A percentile compares a stretch with the other conserved stretches of the same genome.
Evolutionary conservation across 345 rosid genomes (phyloP).

Genomic region (Sisymbrium altissimum): DNA sequence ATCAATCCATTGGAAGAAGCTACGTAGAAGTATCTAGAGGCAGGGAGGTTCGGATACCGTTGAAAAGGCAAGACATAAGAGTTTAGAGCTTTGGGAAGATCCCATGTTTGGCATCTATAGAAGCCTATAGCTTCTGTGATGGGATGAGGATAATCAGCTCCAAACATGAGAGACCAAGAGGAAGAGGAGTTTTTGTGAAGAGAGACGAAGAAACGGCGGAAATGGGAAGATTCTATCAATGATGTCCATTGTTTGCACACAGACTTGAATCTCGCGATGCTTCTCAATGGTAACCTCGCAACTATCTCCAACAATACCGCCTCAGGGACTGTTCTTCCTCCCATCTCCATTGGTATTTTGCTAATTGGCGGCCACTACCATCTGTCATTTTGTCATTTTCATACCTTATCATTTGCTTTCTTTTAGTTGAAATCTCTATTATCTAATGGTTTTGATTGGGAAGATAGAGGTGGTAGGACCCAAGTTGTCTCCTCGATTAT

Average conservation of each 20-base stretch:
- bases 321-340: conserved; percentile 2
- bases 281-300: conserved; percentile 2
- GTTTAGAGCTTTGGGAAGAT: background rate
- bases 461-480: background rate
- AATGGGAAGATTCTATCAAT: background rate
- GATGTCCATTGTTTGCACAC: conserved; percentile 11
- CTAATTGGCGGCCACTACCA: background rate
- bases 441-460: background rate
- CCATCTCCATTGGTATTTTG: background rate
- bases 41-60: background rate
- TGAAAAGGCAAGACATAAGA: background rate
- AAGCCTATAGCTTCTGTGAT: background rate
- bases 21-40: background rate
- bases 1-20: conserved; percentile 10
- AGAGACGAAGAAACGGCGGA: background rate
- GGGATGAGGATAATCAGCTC: background rate
- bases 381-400: background rate
- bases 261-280: background rate
- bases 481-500: background rate
- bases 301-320: conserved; percentile 2
- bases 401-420: background rate
- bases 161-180: conserved; percentile 18
- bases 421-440: background rate
- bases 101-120: conserved; percentile 7
- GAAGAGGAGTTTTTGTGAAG: background rate